Percentiles rank a stretch among this genome's conserved stretches.
Conservation (phyloP, 208 protist genomes). For the Blastocrithidia nonstop region DNA sequence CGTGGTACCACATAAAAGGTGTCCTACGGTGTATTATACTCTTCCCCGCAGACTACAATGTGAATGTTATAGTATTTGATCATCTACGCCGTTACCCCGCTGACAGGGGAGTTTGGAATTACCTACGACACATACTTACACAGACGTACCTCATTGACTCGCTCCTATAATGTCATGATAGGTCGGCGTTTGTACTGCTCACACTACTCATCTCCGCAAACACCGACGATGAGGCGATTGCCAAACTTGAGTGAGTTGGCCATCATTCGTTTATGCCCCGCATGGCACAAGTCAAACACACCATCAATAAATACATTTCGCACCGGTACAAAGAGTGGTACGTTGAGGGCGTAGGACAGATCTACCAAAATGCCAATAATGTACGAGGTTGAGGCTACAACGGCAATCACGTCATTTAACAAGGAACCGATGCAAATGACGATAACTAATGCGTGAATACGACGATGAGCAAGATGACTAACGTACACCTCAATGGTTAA, state of each 20-base stretch:
- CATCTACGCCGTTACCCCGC: slow-evolving; percentile 78
- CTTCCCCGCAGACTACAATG: slow-evolving; percentile 78
- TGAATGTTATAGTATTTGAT: slow-evolving; percentile 87
- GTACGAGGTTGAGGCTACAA: slow-evolving; percentile 52
- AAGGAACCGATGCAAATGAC: slow-evolving; percentile 71
- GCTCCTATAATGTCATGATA: slow-evolving; percentile 85
- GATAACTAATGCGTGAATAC: slow-evolving; percentile 74
- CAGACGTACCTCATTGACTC: slow-evolving; percentile 71
- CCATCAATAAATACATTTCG: slow-evolving; percentile 87
- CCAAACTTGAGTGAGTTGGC: slow-evolving; percentile 70
- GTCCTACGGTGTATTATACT: slow-evolving; percentile 81
- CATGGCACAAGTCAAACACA: slow-evolving; percentile 88
- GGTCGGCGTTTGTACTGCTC: slow-evolving; percentile 79
- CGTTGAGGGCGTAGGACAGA: slow-evolving; percentile 71
- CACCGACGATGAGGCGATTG: slow-evolving; percentile 84
- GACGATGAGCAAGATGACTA: slow-evolving; percentile 59
- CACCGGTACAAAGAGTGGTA: slow-evolving; percentile 82
- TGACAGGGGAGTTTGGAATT: slow-evolving; percentile 75
- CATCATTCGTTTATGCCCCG: slow-evolving; percentile 82
- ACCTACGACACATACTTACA: slow-evolving; percentile 85
- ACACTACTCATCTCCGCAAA: slow-evolving; percentile 82
- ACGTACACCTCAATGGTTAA: slow-evolving; percentile 81
- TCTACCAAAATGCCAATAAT: slow-evolving; percentile 72
- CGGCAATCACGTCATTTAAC: slow-evolving; percentile 72
- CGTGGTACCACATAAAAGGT: slow-evolving; percentile 81